Evolutionary conservation across 2,329 filamentous ascomycete species (phyloP).

Genomic region (Claviceps maximensis): DNA sequence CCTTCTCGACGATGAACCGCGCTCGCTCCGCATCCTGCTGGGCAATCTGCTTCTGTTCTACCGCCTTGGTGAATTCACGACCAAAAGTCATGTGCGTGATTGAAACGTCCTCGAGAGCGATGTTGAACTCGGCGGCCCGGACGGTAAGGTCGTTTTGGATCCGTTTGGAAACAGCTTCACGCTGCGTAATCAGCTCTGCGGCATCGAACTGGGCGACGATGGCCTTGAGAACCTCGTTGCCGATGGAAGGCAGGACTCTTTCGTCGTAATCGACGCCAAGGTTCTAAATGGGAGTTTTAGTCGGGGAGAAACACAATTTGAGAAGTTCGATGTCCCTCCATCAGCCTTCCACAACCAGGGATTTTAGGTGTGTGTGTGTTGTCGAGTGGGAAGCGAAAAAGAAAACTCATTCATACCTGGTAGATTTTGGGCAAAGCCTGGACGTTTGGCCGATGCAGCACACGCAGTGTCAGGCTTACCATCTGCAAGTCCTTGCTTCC

Average conservation of each 20-base stretch:
- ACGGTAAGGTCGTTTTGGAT: constrained; percentile 87
- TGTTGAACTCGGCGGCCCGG: constrained; percentile 95
- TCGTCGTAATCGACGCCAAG: constrained; percentile 98
- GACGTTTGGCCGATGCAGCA: constrained; percentile 89
- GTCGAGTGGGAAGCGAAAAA: background rate
- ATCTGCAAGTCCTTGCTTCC: constrained; percentile 99
- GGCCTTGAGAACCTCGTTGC: constrained; percentile 97
- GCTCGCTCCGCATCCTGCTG: constrained; percentile 97
- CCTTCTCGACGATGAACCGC: constrained; percentile 95
- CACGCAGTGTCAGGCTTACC: constrained; percentile 94
- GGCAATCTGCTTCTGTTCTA: constrained; percentile 99
- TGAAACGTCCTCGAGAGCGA: constrained; percentile 93
- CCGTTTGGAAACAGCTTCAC: constrained; percentile 89
- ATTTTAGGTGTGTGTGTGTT: too few species aligned
- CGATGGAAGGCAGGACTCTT: constrained; percentile 93
- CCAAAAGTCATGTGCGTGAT: constrained; percentile 99
- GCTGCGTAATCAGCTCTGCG: constrained; percentile 95
- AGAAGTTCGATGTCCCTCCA: background rate
- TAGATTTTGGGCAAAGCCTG: constrained; percentile 92
- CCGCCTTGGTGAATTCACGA: constrained; percentile 94
- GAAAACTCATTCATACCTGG: constrained; percentile 48
- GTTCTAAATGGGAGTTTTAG: constrained; percentile 42
- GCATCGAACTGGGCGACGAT: constrained; percentile 99
- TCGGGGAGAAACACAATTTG: background rate
- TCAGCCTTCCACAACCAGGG: too few species aligned